A percentile compares a stretch with the other conserved stretches of the same genome.
phyloP scores from a whole-genome alignment of 2,329 filamentous ascomycete species.

The Lecanosticta acicola region DNA sequence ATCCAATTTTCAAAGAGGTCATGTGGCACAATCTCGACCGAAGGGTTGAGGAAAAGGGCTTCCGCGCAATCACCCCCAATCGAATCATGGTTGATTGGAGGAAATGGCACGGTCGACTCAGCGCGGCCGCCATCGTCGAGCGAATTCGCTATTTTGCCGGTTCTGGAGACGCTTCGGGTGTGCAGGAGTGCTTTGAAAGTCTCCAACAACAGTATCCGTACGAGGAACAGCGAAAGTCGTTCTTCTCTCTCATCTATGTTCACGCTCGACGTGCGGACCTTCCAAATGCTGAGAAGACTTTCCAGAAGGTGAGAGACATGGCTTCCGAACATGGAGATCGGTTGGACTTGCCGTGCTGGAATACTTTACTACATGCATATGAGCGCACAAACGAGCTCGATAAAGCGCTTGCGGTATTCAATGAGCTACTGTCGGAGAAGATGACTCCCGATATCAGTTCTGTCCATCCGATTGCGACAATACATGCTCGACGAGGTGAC shows the following conservation, averaged over 20 bases:
- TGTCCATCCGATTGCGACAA: constrained; percentile 67
- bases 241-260: constrained; percentile 58
- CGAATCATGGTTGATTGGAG: constrained; percentile 26
- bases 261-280: constrained; percentile 66
- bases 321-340: constrained; percentile 16
- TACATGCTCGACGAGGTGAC: constrained; percentile 68
- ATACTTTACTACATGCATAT: constrained; percentile 69
- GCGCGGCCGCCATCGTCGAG: constrained; percentile 11
- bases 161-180: constrained; percentile 30
- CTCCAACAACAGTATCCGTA: constrained; percentile 12
- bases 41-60: background rate
- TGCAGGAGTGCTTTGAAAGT: constrained; percentile 33
- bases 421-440: constrained; percentile 46
- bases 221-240: constrained; percentile 12
- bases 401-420: constrained; percentile 60
- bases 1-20: constrained; percentile 8
- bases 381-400: constrained; percentile 60
- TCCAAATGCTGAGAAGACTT: constrained; percentile 52
- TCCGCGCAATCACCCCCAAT: background rate
- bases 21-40: background rate
- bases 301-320: constrained; percentile 54
- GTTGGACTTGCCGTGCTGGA: constrained; percentile 63
- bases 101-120: constrained; percentile 19
- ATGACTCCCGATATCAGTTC: constrained; percentile 57
- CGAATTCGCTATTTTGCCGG: constrained; percentile 31